Percentiles rank a stretch among this genome's conserved stretches.
phyloP scores from a whole-genome alignment of 2,329 filamentous ascomycete genomes.

The Hypoxylon rubiginosum region DNA sequence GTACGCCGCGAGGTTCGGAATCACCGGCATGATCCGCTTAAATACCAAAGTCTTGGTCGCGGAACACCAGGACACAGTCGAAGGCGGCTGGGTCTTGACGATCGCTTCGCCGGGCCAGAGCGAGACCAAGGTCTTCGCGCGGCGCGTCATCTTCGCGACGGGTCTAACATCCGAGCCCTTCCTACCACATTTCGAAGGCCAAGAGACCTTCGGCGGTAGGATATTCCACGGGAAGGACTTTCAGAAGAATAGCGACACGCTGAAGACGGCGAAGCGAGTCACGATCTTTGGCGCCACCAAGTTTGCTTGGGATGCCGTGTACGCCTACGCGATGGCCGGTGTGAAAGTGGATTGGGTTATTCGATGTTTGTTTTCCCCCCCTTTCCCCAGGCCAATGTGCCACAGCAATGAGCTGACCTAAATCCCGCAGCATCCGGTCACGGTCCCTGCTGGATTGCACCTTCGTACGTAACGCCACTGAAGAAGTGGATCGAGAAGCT shows the following conservation, averaged over 20 bases:
- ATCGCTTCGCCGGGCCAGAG: constrained; percentile 22
- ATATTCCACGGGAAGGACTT: constrained; percentile 71
- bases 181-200: constrained; percentile 64
- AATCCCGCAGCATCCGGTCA: constrained; percentile 59
- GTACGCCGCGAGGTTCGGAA: constrained; percentile 66
- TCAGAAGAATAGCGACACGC: constrained; percentile 49
- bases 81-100: constrained; percentile 52
- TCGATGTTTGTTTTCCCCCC: constrained; percentile 51
- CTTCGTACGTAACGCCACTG: constrained; percentile 64
- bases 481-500: constrained; percentile 65
- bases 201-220: constrained; percentile 63
- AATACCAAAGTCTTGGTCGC: constrained; percentile 64
- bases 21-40: constrained; percentile 63
- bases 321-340: constrained; percentile 66
- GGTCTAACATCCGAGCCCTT: constrained; percentile 71
- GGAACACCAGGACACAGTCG: constrained; percentile 59
- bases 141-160: constrained; percentile 72
- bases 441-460: constrained; percentile 67
- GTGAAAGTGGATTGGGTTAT: constrained; percentile 70
- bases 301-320: constrained; percentile 73
- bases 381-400: neutral
- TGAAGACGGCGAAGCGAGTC: constrained; percentile 56
- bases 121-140: constrained; percentile 50
- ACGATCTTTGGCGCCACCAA: constrained; percentile 72
- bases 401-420: constrained; percentile 3